These are phyloP conservation scores for Xylariaceae sp. DNA, from an alignment of 2,329 filamentous ascomycete species.

Conservation along the genomic window DNA sequence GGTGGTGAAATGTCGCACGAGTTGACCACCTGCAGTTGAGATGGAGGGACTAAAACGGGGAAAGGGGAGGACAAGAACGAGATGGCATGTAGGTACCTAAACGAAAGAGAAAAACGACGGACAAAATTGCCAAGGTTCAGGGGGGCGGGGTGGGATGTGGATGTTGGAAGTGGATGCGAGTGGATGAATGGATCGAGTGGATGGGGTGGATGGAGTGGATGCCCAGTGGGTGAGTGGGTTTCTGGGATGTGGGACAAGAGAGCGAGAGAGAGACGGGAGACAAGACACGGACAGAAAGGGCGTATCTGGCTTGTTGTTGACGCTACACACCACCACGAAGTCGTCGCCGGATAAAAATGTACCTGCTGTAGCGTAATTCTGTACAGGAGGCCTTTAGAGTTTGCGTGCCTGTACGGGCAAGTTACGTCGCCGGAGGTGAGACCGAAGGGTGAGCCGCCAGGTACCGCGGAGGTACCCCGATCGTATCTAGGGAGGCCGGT, in stretches of 20 bases:
- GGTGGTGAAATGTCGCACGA: slow-evolving; percentile 24
- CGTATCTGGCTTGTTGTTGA: not conserved
- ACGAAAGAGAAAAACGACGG: slow-evolving; percentile 8
- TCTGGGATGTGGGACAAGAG: not conserved
- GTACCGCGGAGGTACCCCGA: not conserved
- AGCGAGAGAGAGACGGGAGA: not conserved
- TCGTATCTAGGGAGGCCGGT: not conserved
- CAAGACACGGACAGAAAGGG: not conserved
- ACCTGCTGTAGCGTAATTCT: not conserved
- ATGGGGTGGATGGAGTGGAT: too few relatives aligned
- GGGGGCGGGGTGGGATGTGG: slow-evolving; percentile 9
- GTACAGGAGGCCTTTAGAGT: not conserved
- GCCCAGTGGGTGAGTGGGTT: too few relatives aligned
- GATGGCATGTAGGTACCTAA: not conserved
- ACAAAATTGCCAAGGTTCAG: slow-evolving; percentile 18
- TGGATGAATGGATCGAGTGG: not conserved
- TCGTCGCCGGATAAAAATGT: not conserved
- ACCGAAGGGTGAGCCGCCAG: not conserved
- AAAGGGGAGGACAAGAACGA: slow-evolving; percentile 21
- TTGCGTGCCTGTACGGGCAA: not conserved
- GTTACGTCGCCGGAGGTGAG: not conserved
- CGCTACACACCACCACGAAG: too few relatives aligned
- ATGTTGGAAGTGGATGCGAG: not conserved
- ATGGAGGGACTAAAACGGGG: slow-evolving; percentile 21
- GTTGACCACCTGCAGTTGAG: slow-evolving; percentile 12